These are phyloP conservation scores for Sphaerulina musiva DNA, from an alignment of 2,329 filamentous ascomycete genomes.

Conservation along the genomic window DNA sequence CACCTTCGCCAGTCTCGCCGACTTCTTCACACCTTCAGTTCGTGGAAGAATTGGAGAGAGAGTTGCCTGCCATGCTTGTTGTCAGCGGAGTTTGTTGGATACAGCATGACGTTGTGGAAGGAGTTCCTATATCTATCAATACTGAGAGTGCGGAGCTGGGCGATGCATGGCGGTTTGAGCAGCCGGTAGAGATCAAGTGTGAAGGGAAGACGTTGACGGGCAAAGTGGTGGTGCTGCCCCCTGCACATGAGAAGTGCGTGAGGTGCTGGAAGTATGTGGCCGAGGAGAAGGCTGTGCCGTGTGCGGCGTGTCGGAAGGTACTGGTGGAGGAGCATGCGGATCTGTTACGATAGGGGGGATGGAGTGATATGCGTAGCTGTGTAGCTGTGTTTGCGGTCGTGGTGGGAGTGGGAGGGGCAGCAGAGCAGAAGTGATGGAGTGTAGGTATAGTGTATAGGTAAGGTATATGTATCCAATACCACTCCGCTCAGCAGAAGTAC, in stretches of 20 bases:
- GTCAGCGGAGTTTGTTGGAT: constrained; percentile 35
- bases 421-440: too few species aligned
- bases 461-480: not conserved
- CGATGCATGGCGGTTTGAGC: constrained; percentile 39
- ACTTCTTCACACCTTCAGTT: not conserved
- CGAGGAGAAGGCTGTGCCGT: constrained; percentile 57
- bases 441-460: too few species aligned
- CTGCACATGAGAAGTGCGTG: constrained; percentile 62
- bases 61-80: constrained; percentile 40
- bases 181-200: constrained; percentile 36
- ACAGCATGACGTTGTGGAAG: constrained; percentile 4
- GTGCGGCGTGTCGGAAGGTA: constrained; percentile 64
- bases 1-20: constrained; percentile 8
- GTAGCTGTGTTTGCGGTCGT: too few species aligned
- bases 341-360: not conserved
- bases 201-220: constrained; percentile 17
- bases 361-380: not conserved
- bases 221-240: constrained; percentile 35
- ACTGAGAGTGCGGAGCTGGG: constrained; percentile 20
- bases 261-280: constrained; percentile 85
- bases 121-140: constrained; percentile 1
- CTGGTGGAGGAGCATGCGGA: constrained; percentile 38
- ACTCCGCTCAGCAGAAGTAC: not conserved
- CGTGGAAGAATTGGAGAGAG: constrained; percentile 17
- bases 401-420: too few species aligned